Evolutionary conservation across 2,329 filamentous ascomycete genomes (phyloP).

Genomic region (Alternaria novae-zelandiae): DNA sequence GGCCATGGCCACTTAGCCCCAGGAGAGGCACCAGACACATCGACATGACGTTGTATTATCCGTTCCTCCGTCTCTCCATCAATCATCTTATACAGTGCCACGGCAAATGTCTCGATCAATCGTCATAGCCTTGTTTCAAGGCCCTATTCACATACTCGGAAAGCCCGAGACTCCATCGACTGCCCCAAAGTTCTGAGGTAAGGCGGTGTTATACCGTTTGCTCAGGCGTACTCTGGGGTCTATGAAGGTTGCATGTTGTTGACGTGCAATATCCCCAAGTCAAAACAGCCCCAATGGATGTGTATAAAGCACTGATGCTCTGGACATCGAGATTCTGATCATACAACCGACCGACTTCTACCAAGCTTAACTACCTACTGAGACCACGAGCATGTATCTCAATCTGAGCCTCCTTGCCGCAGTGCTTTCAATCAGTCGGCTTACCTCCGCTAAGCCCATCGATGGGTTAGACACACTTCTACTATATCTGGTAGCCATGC

Average conservation of each 20-base stretch:
- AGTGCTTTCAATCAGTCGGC: not conserved
- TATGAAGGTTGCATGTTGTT: not conserved
- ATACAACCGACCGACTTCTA: not conserved
- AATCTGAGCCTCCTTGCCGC: not conserved
- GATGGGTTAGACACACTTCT: not conserved
- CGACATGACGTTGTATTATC: not conserved
- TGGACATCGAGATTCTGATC: not conserved
- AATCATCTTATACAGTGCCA: not conserved
- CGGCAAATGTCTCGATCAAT: not conserved
- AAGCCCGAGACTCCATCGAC: too few species aligned
- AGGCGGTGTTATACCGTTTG: not conserved
- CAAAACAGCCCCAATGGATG: not conserved
- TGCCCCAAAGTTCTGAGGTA: not conserved
- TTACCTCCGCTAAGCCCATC: not conserved
- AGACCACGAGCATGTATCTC: not conserved
- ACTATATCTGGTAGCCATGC: not conserved
- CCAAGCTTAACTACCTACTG: not conserved
- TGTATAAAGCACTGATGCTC: not conserved
- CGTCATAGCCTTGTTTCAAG: too few species aligned
- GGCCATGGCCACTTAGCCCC: not conserved
- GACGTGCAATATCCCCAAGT: not conserved
- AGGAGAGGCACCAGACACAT: not conserved
- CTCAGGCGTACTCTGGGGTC: not conserved
- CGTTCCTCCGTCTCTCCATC: too few species aligned
- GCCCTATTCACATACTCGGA: too few species aligned